Conservation (phyloP, 495 filamentous ascomycete genomes). For the Penicillium arizonense region DNA sequence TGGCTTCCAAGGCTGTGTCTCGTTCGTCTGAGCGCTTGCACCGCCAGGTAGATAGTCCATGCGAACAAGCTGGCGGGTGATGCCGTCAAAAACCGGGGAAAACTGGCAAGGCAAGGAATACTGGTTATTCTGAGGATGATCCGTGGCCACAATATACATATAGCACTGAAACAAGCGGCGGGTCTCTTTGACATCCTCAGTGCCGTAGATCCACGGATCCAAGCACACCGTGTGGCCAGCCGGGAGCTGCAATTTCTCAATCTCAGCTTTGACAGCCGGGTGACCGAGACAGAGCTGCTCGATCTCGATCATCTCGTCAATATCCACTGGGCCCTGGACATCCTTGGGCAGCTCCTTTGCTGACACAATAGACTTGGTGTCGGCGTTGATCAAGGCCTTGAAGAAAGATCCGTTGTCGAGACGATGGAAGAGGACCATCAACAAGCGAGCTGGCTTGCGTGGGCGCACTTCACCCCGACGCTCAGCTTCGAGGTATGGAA, state of each 20-base stretch:
- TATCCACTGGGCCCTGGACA: constrained; percentile 40
- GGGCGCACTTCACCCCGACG: constrained; percentile 32
- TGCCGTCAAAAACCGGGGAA: constrained; percentile 70
- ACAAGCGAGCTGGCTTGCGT: constrained; percentile 34
- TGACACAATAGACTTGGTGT: constrained; percentile 37
- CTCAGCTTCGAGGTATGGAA: constrained; percentile 44
- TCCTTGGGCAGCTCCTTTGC: constrained; percentile 41
- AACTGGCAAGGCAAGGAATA: constrained; percentile 78
- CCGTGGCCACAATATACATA: constrained; percentile 39
- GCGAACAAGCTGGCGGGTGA: constrained; percentile 59
- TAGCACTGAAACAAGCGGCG: constrained; percentile 45
- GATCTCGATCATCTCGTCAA: constrained; percentile 43
- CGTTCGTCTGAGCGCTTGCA: constrained; percentile 24
- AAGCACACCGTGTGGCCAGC: constrained; percentile 38
- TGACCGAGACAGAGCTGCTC: constrained; percentile 37
- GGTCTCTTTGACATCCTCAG: constrained; percentile 34
- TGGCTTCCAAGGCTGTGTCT: constrained; percentile 45
- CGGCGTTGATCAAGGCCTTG: constrained; percentile 43
- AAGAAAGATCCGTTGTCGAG: constrained; percentile 41
- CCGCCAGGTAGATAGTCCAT: constrained; percentile 50
- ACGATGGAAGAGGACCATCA: constrained; percentile 42
- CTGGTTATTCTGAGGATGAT: constrained; percentile 59
- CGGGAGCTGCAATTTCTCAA: constrained; percentile 43
- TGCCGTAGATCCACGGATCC: constrained; percentile 49
- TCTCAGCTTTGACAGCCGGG: constrained; percentile 41